These are phyloP conservation scores for Crithidia mellificae DNA, from an alignment of 208 protist species.

Conservation along the genomic window DNA sequence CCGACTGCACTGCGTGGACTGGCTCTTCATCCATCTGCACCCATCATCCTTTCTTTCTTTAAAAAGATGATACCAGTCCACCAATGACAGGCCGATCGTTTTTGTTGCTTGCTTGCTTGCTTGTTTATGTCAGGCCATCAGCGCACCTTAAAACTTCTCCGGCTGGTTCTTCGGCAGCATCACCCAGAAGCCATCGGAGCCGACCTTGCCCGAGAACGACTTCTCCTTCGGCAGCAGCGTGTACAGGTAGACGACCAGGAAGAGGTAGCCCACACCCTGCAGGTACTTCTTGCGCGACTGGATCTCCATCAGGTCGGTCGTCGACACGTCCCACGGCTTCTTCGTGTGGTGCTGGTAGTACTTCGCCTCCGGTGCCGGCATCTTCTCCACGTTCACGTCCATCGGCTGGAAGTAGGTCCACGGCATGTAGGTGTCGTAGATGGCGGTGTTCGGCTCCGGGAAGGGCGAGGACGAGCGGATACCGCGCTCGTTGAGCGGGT, in stretches of 20 bases:
- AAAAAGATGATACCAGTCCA: no score
- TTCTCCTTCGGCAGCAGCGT: constrained; percentile 93
- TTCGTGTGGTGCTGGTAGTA: constrained; percentile 91
- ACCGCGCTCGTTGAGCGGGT: constrained; percentile 82
- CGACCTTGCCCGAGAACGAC: constrained; percentile 81
- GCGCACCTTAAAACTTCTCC: constrained; percentile 80
- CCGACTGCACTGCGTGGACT: background rate
- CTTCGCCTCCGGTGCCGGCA: constrained; percentile 84
- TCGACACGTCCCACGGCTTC: constrained; percentile 87
- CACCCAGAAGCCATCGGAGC: constrained; percentile 84
- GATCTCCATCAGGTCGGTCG: constrained; percentile 88
- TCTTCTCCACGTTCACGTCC: constrained; percentile 84
- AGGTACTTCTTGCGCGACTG: constrained; percentile 89
- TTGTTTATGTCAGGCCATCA: background rate
- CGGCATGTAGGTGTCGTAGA: constrained; percentile 88
- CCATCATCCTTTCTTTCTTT: background rate
- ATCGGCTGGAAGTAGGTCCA: constrained; percentile 93
- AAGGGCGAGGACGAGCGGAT: constrained; percentile 89
- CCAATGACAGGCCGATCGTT: no score
- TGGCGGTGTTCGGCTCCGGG: constrained; percentile 88
- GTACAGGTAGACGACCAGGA: constrained; percentile 76
- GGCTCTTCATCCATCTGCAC: background rate
- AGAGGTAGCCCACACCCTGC: constrained; percentile 72
- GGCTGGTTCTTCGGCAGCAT: constrained; percentile 87
- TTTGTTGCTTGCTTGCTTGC: background rate